phyloP scores from a whole-genome alignment of 2,329 filamentous ascomycete species.

The Ceratocystis destructans region DNA sequence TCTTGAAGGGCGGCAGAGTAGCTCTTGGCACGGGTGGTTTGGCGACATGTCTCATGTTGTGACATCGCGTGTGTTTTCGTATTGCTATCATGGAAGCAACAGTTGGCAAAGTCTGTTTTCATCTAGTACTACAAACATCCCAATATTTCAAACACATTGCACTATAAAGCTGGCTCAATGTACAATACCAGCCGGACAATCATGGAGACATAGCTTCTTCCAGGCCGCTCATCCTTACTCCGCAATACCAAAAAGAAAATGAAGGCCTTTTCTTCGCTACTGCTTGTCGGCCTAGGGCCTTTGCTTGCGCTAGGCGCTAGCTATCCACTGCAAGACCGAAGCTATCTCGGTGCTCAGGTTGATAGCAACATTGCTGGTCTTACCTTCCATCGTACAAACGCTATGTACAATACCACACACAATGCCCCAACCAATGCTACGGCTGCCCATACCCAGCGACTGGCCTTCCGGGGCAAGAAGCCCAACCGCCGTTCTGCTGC shows the following conservation, averaged over 20 bases:
- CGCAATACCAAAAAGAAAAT: not conserved
- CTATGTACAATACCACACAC: slow-evolving; percentile 21
- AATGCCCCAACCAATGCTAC: slow-evolving; percentile 23
- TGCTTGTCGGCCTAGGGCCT: not conserved
- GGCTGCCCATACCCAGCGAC: slow-evolving; percentile 26
- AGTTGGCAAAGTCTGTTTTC: not conserved
- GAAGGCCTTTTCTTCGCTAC: not conserved
- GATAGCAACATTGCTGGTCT: slow-evolving; percentile 29
- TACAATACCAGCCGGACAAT: not conserved
- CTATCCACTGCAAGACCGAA: not conserved
- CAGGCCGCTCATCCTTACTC: not conserved
- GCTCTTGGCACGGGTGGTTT: not conserved
- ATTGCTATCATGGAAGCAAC: not conserved
- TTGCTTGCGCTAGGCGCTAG: not conserved
- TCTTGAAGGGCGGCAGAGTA: not conserved
- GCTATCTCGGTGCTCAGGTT: slow-evolving; percentile 19
- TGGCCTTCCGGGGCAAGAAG: slow-evolving; percentile 25
- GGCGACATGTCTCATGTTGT: not conserved
- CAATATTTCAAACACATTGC: not conserved
- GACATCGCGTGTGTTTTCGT: not conserved
- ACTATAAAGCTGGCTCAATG: not conserved
- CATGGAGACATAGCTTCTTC: not conserved
- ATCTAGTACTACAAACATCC: not conserved
- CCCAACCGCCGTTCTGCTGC: slow-evolving; percentile 23
- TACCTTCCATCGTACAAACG: slow-evolving; percentile 27